Evolutionary conservation across 2,329 filamentous ascomycete species (phyloP), one percentile per base, ranked within the genome.

Genomic region (Davidsoniella australis): DNA sequence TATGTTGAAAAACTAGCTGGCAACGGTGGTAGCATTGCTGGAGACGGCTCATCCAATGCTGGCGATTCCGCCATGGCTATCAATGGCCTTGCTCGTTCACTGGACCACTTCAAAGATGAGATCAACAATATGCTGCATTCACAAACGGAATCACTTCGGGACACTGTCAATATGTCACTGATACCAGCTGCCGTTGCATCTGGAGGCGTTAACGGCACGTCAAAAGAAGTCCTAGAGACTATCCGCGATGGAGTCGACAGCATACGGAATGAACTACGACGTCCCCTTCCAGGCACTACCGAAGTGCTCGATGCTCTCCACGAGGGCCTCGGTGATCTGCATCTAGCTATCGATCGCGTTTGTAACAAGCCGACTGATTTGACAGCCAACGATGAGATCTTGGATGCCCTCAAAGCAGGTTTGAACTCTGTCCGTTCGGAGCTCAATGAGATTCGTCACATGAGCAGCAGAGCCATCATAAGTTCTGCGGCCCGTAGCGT

Each of bases 221-320:
- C 53, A n/a, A 66, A 83, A 36, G 83, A 88, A 46, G 72, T 89
- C 23, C 70, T 93, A 1, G 75, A 82, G 53, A 76, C 78, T 8
- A 66, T 89, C 2, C 78, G 75, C 26, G 76, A 74, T 41, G 85
- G 87, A 2, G 71, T 95, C 37, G 82, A 84, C 53, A 75, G 73
- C 41, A 71, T 95, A 33, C 76, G 85, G 4, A 71, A 75, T 14
- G 88, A 95, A 56, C 74, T 94, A 45, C 80, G 80, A 6, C 68
- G 74, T 12, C 73, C 74, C 2, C 68, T 75, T 41, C 68, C 72
- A 14, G 85, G 88, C 55, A 89, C 86, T 0, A 83, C 86, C 47
- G 87, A 95, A 59, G 84, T 94, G 9, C 70, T 96, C 1, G 86
- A 94, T 59, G 84, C 88, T 1, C 70, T 96, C 48, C 88, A 93